Evolutionary conservation across 768 basidiomycete genomes (phyloP).

Genomic region (Collybia sp.): DNA sequence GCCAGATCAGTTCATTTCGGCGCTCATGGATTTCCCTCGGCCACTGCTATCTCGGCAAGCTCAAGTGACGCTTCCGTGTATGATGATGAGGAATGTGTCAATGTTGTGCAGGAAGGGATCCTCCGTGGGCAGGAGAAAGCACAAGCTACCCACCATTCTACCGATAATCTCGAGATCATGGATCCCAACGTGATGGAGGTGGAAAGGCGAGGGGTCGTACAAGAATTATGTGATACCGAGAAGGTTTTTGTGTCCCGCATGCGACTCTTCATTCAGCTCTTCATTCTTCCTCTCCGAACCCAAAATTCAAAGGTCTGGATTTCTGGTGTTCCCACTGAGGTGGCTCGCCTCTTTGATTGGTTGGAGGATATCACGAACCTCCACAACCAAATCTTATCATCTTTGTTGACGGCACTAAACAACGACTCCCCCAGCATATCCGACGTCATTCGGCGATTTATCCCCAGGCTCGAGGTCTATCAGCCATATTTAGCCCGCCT

Average conservation of each 20-base stretch:
- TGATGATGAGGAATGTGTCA: constrained; percentile 4
- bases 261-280: constrained; percentile 61
- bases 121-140: constrained; percentile 11
- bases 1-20: background rate
- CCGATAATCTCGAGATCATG: constrained; percentile 1
- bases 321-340: constrained; percentile 67
- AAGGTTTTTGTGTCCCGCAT: constrained; percentile 62
- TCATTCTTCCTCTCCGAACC: constrained; percentile 73
- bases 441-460: constrained; percentile 52
- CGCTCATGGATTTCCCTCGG: background rate
- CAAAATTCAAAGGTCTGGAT: constrained; percentile 75
- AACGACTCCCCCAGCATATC: constrained; percentile 47
- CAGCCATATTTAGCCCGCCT: constrained; percentile 82
- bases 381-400: constrained; percentile 56
- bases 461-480: constrained; percentile 72
- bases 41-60: constrained; percentile 6
- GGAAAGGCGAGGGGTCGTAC: constrained; percentile 31
- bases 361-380: constrained; percentile 81
- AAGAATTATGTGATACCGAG: constrained; percentile 68
- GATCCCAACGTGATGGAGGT: constrained; percentile 1
- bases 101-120: too few species aligned
- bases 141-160: constrained; percentile 2
- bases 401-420: constrained; percentile 29
- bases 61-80: constrained; percentile 15
- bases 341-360: constrained; percentile 80